phyloP scores from a whole-genome alignment of 805 yeast species.

The Metschnikowia amazonensis region DNA sequence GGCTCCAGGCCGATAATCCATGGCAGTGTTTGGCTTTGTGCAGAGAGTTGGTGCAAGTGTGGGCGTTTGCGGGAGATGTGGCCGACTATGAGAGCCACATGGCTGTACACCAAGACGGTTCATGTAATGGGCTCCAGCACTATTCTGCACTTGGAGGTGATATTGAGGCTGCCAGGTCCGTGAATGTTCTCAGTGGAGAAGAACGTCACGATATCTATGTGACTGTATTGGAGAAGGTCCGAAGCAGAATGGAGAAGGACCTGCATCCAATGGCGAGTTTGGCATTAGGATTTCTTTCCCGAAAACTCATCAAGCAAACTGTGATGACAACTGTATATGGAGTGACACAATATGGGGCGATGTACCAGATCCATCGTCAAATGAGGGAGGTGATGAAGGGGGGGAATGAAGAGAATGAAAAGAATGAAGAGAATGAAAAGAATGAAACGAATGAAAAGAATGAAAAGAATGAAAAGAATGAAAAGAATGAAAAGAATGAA shows the following conservation, averaged over 20 bases:
- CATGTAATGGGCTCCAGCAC: slow-evolving; percentile 46
- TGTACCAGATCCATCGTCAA: slow-evolving; percentile 25
- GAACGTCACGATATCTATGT: slow-evolving; percentile 33
- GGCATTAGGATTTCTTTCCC: slow-evolving; percentile 19
- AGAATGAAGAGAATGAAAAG: too few relatives aligned
- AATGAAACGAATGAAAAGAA: too few relatives aligned
- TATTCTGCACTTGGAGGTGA: slow-evolving; percentile 43
- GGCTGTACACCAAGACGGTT: slow-evolving; percentile 43
- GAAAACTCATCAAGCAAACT: slow-evolving; percentile 40
- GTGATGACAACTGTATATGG: slow-evolving; percentile 47
- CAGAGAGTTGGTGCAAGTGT: slow-evolving; percentile 25
- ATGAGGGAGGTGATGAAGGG: too few relatives aligned
- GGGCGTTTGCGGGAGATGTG: slow-evolving; percentile 15
- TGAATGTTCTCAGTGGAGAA: slow-evolving; percentile 28
- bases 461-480: too few relatives aligned
- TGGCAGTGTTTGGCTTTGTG: slow-evolving; percentile 39
- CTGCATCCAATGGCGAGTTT: slow-evolving; percentile 13
- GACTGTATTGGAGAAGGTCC: slow-evolving; percentile 28
- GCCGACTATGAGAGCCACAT: slow-evolving; percentile 26
- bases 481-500: too few relatives aligned
- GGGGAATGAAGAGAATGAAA: too few relatives aligned
- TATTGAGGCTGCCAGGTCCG: slow-evolving; percentile 35
- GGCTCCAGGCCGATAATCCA: slow-evolving; percentile 37
- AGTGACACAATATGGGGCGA: slow-evolving; percentile 37
- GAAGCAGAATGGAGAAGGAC: slow-evolving; percentile 7